Evolutionary conservation across 2,329 filamentous ascomycete species (phyloP).

Genomic region (Trichoderma sp.): DNA sequence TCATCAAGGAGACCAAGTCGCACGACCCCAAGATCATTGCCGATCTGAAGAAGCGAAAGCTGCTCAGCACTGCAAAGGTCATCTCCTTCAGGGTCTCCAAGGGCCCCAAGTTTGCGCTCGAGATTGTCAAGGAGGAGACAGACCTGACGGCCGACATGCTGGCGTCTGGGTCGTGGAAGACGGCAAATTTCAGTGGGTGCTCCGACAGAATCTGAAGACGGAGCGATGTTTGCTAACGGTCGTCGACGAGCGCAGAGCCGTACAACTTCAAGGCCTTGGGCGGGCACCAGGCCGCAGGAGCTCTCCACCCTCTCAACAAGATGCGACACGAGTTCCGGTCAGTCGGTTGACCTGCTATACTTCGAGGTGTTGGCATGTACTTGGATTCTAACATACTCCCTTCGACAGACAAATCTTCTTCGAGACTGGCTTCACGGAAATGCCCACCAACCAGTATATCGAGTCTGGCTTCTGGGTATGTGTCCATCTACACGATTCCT

Average conservation of each 20-base stretch:
- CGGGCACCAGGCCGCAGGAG: conserved; percentile 62
- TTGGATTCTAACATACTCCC: not conserved
- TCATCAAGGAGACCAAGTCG: conserved; percentile 69
- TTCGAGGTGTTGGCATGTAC: not conserved
- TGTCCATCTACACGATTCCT: not conserved
- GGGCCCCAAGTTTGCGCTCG: conserved; percentile 82
- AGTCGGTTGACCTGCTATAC: not conserved
- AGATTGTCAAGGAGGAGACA: conserved; percentile 90
- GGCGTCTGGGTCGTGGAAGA: conserved; percentile 85
- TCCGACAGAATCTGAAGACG: conserved; percentile 38
- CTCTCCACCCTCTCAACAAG: conserved; percentile 79
- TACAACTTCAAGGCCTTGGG: conserved; percentile 74
- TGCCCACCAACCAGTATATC: conserved; percentile 91
- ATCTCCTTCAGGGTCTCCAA: conserved; percentile 83
- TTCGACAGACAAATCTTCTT: conserved; percentile 79
- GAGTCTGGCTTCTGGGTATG: conserved; percentile 88
- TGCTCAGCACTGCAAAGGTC: conserved; percentile 80
- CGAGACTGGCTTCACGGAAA: conserved; percentile 97
- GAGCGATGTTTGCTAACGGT: not conserved
- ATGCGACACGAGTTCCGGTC: conserved; percentile 87
- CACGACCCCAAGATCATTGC: conserved; percentile 75
- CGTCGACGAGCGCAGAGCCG: conserved; percentile 48
- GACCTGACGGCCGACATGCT: conserved; percentile 96
- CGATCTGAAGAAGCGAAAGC: conserved; percentile 90
- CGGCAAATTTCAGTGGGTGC: conserved; percentile 72